Conservation (phyloP, 2,329 filamentous ascomycete genomes). For the Ceratocystis cacaofunesta region DNA sequence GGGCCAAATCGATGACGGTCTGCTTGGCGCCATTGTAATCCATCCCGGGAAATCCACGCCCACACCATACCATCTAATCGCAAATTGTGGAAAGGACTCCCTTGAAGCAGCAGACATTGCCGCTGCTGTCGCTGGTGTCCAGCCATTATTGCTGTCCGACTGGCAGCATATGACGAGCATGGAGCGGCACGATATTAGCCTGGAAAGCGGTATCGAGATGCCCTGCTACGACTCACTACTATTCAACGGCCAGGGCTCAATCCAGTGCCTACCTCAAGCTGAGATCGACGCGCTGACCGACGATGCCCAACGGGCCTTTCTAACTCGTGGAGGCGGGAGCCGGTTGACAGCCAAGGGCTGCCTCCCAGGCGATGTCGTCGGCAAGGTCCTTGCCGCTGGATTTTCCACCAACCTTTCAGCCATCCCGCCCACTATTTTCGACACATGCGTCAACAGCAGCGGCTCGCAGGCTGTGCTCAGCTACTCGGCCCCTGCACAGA, state of each 20-base stretch:
- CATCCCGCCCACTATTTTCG: constrained; percentile 31
- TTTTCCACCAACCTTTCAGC: constrained; percentile 18
- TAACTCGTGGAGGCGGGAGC: constrained; percentile 22
- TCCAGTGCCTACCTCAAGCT: constrained; percentile 34
- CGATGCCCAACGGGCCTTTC: constrained; percentile 22
- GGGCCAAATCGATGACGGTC: constrained; percentile 44
- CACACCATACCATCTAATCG: constrained; percentile 38
- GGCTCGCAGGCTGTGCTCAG: constrained; percentile 31
- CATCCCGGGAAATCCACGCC: constrained; percentile 23
- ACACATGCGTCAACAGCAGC: constrained; percentile 32
- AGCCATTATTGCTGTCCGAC: constrained; percentile 40
- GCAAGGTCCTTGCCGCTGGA: constrained; percentile 9
- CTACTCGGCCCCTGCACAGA: constrained; percentile 21
- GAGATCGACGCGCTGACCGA: constrained; percentile 29
- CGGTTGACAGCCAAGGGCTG: constrained; percentile 31
- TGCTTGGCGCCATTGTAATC: constrained; percentile 42
- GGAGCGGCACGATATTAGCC: constrained; percentile 31
- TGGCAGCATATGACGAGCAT: constrained; percentile 39
- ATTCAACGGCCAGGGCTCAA: constrained; percentile 45
- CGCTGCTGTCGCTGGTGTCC: constrained; percentile 32
- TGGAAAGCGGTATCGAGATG: constrained; percentile 32
- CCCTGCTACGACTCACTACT: constrained; percentile 46
- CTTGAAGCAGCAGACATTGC: constrained; percentile 25
- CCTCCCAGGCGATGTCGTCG: constrained; percentile 16
- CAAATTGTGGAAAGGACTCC: constrained; percentile 20